Base-by-base conservation (phyloP, 345 rosid species). In the Heritiera fomes region DNA sequence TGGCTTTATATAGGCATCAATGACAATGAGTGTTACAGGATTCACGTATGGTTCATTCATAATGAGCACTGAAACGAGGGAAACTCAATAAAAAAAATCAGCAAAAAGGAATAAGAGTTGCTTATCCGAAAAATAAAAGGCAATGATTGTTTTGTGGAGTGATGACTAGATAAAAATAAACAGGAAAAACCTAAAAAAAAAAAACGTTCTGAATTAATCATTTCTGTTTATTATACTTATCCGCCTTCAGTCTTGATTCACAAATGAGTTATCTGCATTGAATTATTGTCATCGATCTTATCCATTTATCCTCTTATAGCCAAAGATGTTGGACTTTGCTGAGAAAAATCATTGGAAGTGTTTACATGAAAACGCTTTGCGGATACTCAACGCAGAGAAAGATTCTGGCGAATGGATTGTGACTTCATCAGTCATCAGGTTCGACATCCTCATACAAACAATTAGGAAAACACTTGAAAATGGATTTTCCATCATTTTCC, bases 1-100 rank as follows among this genome's bases (percentile, higher is more conserved):
- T 47, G 43, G 63, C 47, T 81, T 78, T 55, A 18, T 75, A 75
- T 76, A 79, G 80, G 70, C 45, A 71, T 47, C 70, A 78, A 40
- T 41, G 7, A 18, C 70, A 78, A 40, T 41, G 7, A 18, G 34
- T 74, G 32, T 74, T 40, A 56, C 38, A 56, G 6, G 77, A 43
- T 56, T 38, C 49, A 18, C 15, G 18, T 5, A 55, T n/a, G 13
- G 47, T n/a, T 73, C 61, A 49, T 50, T 15, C 59, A 53, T 9
- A 50, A 28, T 73, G 63, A 73, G 53, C 62, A 55, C 20, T 52
- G 49, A 55, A 73, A 56, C 49, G 0, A 8, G 34, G 56, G 63
- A 40, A 15, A 73, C 40, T 28, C 45, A 1, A 46, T 23, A 23
- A 20, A 72, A 12, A 30, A 49, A 34, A 66, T 7, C 71, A 32